Conservation (phyloP, 1,139 yeast species). For the Casaregolazyma lundiana region DNA sequence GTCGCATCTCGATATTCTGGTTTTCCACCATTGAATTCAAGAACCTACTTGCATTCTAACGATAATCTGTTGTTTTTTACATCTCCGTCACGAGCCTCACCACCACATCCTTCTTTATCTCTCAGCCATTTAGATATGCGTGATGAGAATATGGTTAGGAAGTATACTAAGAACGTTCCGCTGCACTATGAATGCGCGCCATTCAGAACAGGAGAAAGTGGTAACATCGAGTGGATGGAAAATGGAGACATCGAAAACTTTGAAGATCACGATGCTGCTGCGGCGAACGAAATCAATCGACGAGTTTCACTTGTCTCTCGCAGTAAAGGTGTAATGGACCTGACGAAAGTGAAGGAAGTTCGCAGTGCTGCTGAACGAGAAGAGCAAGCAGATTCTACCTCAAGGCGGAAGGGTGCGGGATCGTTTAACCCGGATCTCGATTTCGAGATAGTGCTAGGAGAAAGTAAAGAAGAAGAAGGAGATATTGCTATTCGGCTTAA, state of each 20-base stretch:
- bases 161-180: constrained; percentile 31
- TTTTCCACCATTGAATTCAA: constrained; percentile 41
- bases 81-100: constrained; percentile 51
- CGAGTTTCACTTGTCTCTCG: constrained; percentile 51
- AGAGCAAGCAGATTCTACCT: not conserved
- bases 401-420: not conserved
- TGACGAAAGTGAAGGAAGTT: constrained; percentile 46
- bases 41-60: constrained; percentile 60
- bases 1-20: constrained; percentile 43
- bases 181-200: constrained; percentile 47
- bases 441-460: constrained; percentile 49
- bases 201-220: constrained; percentile 40
- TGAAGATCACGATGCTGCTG: constrained; percentile 48
- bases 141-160: constrained; percentile 23
- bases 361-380: constrained; percentile 17
- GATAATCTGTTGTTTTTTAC: constrained; percentile 60
- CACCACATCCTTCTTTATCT: constrained; percentile 49
- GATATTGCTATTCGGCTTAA: constrained; percentile 45
- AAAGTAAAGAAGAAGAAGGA: constrained; percentile 45
- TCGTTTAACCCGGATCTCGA: constrained; percentile 7
- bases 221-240: constrained; percentile 60
- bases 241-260: constrained; percentile 39
- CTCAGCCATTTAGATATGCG: constrained; percentile 16
- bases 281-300: constrained; percentile 61
- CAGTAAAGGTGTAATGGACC: constrained; percentile 59